These are phyloP conservation scores for Mallotus nudiflorus DNA, from an alignment of 345 rosid species.

Conservation along the genomic window DNA sequence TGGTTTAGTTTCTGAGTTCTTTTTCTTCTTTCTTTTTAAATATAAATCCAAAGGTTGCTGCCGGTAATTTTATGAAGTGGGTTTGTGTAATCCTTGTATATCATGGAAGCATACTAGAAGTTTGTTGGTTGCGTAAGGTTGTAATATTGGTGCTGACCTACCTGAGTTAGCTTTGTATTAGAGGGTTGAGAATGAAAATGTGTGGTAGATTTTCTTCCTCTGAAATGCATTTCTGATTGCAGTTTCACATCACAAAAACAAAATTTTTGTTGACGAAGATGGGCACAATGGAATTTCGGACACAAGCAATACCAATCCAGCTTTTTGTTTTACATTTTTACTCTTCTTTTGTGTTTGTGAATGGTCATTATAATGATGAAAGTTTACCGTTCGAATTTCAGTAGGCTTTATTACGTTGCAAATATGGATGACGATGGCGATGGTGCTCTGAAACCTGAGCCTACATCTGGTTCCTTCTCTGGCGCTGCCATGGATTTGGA, in stretches of 20 bases:
- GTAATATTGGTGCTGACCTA: conserved; percentile 7
- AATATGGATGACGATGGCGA: conserved; percentile 65
- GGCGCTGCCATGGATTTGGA: conserved; percentile 77
- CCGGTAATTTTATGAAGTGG: too few relatives aligned
- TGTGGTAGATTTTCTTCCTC: conserved; percentile 45
- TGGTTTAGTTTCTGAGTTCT: conserved; percentile 8
- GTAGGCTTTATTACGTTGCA: conserved; percentile 30
- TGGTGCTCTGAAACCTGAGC: conserved; percentile 44
- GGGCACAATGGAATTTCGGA: conserved; percentile 55
- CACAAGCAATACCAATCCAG: conserved; percentile 43
- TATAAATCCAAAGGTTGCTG: too few relatives aligned
- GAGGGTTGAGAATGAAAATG: conserved; percentile 22
- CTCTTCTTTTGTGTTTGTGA: conserved; percentile 49
- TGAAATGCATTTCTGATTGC: conserved; percentile 67
- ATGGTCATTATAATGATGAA: conserved; percentile 47
- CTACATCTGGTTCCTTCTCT: conserved; percentile 42
- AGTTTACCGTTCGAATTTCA: conserved; percentile 24
- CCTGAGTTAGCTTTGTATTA: conserved; percentile 13
- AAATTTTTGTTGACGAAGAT: conserved; percentile 57
- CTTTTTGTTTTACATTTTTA: conserved; percentile 61
- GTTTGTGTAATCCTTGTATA: too few relatives aligned
- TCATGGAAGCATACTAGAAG: too few relatives aligned
- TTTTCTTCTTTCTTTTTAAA: too few relatives aligned
- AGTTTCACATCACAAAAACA: conserved; percentile 55
- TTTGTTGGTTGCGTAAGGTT: conserved; percentile 23